Conservation (phyloP, 2,329 filamentous ascomycete genomes). For the Aspergillus fischeri region DNA sequence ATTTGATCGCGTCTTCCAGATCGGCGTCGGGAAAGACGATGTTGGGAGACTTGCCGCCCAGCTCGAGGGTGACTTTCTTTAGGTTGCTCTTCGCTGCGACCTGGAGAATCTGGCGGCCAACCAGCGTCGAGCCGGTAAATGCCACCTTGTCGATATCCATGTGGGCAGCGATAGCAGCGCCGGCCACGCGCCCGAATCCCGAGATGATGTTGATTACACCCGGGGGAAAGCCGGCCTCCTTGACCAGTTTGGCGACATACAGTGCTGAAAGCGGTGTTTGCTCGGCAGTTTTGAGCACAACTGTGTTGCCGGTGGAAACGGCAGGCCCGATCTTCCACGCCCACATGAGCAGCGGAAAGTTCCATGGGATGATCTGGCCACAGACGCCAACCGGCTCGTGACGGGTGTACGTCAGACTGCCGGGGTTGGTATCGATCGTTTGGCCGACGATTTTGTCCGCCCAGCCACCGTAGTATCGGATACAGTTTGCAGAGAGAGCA, state of each 20-base stretch:
- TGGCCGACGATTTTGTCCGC: constrained; percentile 94
- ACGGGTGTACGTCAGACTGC: constrained; percentile 80
- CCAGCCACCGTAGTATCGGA: constrained; percentile 88
- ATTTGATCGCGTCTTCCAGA: constrained; percentile 24
- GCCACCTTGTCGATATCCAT: constrained; percentile 64
- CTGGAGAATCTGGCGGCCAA: constrained; percentile 59
- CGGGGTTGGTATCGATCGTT: constrained; percentile 72
- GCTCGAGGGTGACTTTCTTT: constrained; percentile 59
- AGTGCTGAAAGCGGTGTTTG: constrained; percentile 66
- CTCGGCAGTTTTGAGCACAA: constrained; percentile 63
- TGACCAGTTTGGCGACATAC: constrained; percentile 50
- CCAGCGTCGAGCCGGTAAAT: constrained; percentile 59
- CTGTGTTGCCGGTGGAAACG: constrained; percentile 56
- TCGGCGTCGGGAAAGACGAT: constrained; percentile 24
- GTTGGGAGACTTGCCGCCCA: constrained; percentile 26
- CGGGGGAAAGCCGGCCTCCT: constrained; percentile 59
- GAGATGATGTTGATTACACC: constrained; percentile 63
- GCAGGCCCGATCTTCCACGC: constrained; percentile 80
- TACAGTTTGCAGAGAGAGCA: constrained; percentile 60
- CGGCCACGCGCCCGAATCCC: constrained; percentile 72
- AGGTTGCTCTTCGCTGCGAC: constrained; percentile 59
- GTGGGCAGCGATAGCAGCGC: constrained; percentile 61
- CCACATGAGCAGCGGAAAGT: constrained; percentile 81
- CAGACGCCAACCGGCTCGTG: constrained; percentile 77
- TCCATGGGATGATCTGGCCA: constrained; percentile 87